Evolutionary conservation across 2,329 filamentous ascomycete species (phyloP), one percentile per base, ranked within the genome.

Genomic region (Paecilomyces formosus): DNA sequence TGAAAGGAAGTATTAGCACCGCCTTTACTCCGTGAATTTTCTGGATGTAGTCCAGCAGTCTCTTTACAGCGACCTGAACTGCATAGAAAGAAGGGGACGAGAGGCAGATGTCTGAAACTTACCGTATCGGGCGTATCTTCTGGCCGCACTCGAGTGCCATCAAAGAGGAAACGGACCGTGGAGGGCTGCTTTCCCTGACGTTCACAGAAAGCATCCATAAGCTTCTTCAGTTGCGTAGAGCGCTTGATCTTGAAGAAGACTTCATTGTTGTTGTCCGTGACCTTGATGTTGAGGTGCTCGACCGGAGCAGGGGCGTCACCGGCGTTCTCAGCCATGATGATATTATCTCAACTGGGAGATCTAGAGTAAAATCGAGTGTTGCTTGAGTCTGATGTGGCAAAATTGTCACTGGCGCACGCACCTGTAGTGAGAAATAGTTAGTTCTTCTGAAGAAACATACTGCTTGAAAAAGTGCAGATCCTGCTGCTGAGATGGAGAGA

Each of bases 191-290:
- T 97, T 68, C 94, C 94, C 74, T 97, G 92, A 24, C 94, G 86
- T 66, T 97, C 93, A 76, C 94, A 99, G 76, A 97, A 99, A 21
- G 94, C 94, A 62, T 91, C 88, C 94, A 99, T 99, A 57, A 99
- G 82, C 81, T 99, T 99, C 79, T 96, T 94, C 1, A 99, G 85
- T 74, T 92, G 90, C 0, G 94, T 99, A 22, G 88, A 92, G 39
- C 92, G 86, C 87, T 99, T 99, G 80, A 99, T 99, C 82, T 99
- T 99, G 82, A 99, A 99, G 77, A 97, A 99, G 68, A 99, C 93
- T 74, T 99, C 94, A 74, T 99, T 99, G 80, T 97, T 97, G 80
- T 96, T 97, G 69, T 99, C 94, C 0, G 94, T 97, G 13, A 99
- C 94, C 76, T 99, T 99, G 79, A 99, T 97, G 79, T 99, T 99